Evolutionary conservation across 305 asterid species (phyloP).

Genomic region (Fraxinus sp.): DNA sequence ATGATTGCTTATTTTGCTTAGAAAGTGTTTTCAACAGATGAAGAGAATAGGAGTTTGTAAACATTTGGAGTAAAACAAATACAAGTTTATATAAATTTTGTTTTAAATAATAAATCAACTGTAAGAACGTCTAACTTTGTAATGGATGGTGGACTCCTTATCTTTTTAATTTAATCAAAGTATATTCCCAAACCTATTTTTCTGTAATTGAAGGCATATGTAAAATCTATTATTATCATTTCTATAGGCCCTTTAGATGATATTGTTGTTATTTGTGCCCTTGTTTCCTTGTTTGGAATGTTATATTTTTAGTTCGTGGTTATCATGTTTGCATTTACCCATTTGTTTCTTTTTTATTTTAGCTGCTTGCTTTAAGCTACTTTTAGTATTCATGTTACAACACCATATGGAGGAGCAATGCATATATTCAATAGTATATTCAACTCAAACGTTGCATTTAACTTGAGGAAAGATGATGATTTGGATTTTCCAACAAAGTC

Average conservation of each 20-base stretch:
- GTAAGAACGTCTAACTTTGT: not conserved
- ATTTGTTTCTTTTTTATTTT: no score
- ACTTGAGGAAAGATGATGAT: no score
- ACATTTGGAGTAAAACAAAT: not conserved
- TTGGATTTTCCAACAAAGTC: no score
- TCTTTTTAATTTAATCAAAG: not conserved
- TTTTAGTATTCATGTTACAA: no score
- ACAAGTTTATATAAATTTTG: not conserved
- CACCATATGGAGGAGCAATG: no score
- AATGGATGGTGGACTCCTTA: not conserved
- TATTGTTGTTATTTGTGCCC: not conserved
- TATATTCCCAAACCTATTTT: not conserved
- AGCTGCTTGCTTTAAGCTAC: no score
- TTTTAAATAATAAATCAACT: not conserved
- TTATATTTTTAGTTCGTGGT: no score
- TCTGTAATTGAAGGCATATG: not conserved
- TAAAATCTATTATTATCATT: not conserved
- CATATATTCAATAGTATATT: no score
- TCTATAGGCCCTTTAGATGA: not conserved
- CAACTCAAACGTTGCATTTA: no score
- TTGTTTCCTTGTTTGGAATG: no score
- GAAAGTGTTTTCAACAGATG: not conserved
- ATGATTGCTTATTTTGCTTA: not conserved
- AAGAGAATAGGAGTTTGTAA: not conserved
- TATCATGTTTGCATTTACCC: no score